These are phyloP conservation scores for Populus hybrid DNA, from an alignment of 441 rosid species.

Conservation along the genomic window DNA sequence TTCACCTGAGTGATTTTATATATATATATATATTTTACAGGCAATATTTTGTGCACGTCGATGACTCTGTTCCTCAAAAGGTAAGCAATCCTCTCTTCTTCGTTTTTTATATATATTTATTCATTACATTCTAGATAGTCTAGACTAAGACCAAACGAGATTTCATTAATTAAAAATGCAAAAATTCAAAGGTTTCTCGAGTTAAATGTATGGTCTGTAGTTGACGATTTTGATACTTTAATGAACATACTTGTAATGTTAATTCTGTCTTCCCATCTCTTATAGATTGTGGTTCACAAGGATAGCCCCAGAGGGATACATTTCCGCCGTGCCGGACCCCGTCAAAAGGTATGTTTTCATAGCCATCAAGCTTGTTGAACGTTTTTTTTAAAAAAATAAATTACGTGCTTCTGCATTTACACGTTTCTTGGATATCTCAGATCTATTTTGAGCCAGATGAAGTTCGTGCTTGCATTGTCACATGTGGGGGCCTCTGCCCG, in stretches of 20 bases:
- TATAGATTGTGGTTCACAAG: constrained; percentile 56
- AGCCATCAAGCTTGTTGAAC: neutral
- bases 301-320: constrained; percentile 51
- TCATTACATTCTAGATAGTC: neutral
- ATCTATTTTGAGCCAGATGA: constrained; percentile 81
- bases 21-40: constrained; percentile 32
- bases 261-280: constrained; percentile 14
- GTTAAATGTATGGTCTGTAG: neutral
- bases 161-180: neutral
- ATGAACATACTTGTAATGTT: neutral
- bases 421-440: constrained; percentile 32
- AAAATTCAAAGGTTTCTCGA: neutral
- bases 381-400: neutral
- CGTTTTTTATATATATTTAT: too few species aligned
- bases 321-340: constrained; percentile 98
- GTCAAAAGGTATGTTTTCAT: constrained; percentile 61
- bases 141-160: neutral
- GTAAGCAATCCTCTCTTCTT: constrained; percentile 18
- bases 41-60: constrained; percentile 81
- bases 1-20: neutral
- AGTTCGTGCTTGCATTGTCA: constrained; percentile 88
- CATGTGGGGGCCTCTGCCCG: constrained; percentile 97
- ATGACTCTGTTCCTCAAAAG: constrained; percentile 81
- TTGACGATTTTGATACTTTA: neutral
- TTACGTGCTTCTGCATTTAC: neutral